Evolutionary conservation across 2,329 filamentous ascomycete species (phyloP), one percentile per base, ranked within the genome.

Genomic region (Tolypocladium tropicale): DNA sequence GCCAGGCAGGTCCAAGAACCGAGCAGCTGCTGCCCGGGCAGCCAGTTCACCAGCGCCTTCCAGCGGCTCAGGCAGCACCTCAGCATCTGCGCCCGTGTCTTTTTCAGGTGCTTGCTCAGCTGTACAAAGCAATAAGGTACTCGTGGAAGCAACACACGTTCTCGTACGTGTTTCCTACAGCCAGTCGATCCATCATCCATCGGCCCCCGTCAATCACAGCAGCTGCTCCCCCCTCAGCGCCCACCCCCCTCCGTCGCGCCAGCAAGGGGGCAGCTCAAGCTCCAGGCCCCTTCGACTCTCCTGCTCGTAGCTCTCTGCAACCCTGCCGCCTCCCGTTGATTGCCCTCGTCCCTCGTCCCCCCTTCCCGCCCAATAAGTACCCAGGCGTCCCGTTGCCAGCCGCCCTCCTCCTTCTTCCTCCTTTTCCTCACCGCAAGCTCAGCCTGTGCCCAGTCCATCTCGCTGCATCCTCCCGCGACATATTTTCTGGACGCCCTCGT

Each of bases 291-390:
- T 23, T 2, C 23, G 23, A 23, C 33, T 33, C n/a, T 36, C 39
- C 53, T 43, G 37, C 10, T 51, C 55, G 32, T 53, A 39, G 33
- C 55, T 55, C 53, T 53, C 56, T 58, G 57, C 55, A 56, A 53
- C 59, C 58, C 56, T 56, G 34, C 54, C 52, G 53, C 60, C 56
- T 56, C 53, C 51, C 25, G 21, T n/a, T n/a, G 37, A 16, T 18
- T 41, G 37, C 37, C 37, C 37, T 37, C 36, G 36, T 56, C 55
- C 41, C 53, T 28, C 59, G 43, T 53, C 62, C 60, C 59, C 57
- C 55, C 46, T 34, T 53, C 52, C 59, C 58, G 60, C 61, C 69
- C 65, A 73, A 75, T 75, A 75, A 74, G 72, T 73, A 76, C 68
- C 71, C 67, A 65, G 62, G 68, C 64, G 66, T 57, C 66, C 71